Conservation (phyloP, 176 grass and related monocot species). For the Musa acuminata region DNA sequence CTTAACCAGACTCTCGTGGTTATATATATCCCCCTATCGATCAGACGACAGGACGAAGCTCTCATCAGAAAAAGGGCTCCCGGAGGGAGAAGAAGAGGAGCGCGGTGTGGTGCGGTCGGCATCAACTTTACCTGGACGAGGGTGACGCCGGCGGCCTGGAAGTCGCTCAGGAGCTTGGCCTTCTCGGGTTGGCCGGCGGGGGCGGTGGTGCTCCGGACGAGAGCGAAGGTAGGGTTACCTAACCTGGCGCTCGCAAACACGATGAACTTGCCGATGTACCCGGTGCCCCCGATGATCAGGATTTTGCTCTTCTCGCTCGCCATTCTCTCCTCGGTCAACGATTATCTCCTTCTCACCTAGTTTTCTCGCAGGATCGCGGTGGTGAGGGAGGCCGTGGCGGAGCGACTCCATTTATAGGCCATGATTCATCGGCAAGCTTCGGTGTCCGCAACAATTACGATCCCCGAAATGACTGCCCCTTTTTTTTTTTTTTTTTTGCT, state of each 20-base stretch:
- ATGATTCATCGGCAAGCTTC: too few species aligned
- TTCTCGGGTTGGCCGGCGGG: background rate
- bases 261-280: constrained; percentile 12
- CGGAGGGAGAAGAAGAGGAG: background rate
- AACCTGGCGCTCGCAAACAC: background rate
- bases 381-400: too few species aligned
- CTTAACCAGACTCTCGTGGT: constrained; percentile 11
- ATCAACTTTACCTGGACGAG: background rate
- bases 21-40: constrained; percentile 8
- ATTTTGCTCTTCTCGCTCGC: constrained; percentile 3
- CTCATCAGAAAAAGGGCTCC: too few species aligned
- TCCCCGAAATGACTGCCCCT: too few species aligned
- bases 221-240: constrained; percentile 9
- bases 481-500: too few species aligned
- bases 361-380: too few species aligned
- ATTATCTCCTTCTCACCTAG: background rate
- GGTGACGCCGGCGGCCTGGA: constrained; percentile 1
- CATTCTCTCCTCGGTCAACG: background rate
- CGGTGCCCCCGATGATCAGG: constrained; percentile 4
- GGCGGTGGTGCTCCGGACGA: background rate
- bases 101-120: background rate
- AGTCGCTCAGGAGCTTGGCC: constrained; percentile 10
- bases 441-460: too few species aligned
- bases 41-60: too few species aligned
- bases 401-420: too few species aligned